These are phyloP conservation scores for Pseudotsuga menziesii DNA, from an alignment of 75 land plant genomes.

Conservation along the genomic window DNA sequence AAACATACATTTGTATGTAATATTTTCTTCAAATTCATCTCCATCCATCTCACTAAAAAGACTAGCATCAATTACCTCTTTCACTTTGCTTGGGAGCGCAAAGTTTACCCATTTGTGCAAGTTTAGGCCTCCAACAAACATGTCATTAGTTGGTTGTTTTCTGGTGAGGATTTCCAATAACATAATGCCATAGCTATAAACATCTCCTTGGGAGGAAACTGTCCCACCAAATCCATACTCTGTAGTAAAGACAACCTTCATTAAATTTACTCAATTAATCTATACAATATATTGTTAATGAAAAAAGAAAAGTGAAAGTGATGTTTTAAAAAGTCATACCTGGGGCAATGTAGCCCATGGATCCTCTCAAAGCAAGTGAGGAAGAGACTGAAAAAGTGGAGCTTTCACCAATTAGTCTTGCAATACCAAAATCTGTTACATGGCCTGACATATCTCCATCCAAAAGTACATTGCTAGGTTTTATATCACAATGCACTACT, in stretches of 20 bases:
- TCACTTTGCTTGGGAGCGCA: too few relatives aligned
- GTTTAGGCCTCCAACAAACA: not conserved
- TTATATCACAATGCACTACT: slow-evolving; percentile 36
- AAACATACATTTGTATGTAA: too few relatives aligned
- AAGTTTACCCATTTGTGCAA: not conserved
- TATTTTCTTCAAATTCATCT: too few relatives aligned
- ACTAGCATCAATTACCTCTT: too few relatives aligned
- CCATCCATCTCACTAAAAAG: too few relatives aligned
- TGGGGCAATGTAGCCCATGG: too few relatives aligned
- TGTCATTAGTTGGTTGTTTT: slow-evolving; percentile 1
- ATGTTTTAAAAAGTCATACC: too few relatives aligned
- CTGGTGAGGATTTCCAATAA: not conserved
- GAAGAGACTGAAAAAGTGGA: too few relatives aligned
- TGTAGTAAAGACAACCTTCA: not conserved
- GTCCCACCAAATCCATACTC: not conserved
- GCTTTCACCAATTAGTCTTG: slow-evolving; percentile 7
- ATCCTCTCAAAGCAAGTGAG: too few relatives aligned
- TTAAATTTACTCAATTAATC: not conserved
- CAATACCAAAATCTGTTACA: slow-evolving; percentile 33
- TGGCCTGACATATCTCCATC: slow-evolving; percentile 26
- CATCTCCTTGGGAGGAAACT: slow-evolving; percentile 3
- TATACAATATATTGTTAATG: slow-evolving; percentile 12
- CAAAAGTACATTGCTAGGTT: slow-evolving; percentile 45
- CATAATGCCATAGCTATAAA: slow-evolving; percentile 6
- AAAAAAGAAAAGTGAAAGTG: not conserved